phyloP scores from a whole-genome alignment of 257 asterid species.

The Solanum sejunctum region DNA sequence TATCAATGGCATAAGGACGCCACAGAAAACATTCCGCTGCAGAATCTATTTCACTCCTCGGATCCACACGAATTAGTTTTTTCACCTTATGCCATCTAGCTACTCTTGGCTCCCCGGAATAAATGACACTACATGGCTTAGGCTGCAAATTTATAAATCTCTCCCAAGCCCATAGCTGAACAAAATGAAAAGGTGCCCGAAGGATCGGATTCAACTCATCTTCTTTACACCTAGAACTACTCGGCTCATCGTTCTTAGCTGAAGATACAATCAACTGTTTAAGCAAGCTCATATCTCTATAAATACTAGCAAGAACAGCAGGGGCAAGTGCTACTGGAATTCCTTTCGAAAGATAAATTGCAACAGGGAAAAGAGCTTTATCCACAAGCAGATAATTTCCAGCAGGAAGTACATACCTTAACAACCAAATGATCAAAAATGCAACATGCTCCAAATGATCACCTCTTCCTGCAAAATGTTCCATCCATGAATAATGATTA shows the following conservation, averaged over 20 bases:
- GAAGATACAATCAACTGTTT: not conserved
- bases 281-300: not conserved
- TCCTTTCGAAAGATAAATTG: conserved; percentile 14
- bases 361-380: conserved; percentile 5
- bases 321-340: conserved; percentile 16
- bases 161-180: conserved; percentile 43
- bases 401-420: conserved; percentile 13
- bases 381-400: not conserved
- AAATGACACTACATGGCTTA: not conserved
- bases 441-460: conserved; percentile 13
- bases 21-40: conserved; percentile 5
- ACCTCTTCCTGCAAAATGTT: not conserved
- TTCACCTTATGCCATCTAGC: conserved; percentile 20
- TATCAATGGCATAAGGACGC: conserved; percentile 12
- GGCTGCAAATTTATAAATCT: conserved; percentile 14
- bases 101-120: conserved; percentile 9
- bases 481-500: not conserved
- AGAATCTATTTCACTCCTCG: not conserved
- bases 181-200: not conserved
- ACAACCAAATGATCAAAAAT: conserved; percentile 17
- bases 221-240: not conserved
- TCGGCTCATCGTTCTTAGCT: not conserved
- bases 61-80: not conserved
- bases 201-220: not conserved
- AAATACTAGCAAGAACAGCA: conserved; percentile 16